These are phyloP conservation scores for Solanum piurae DNA, from an alignment of 257 asterid genomes.

Conservation along the genomic window DNA sequence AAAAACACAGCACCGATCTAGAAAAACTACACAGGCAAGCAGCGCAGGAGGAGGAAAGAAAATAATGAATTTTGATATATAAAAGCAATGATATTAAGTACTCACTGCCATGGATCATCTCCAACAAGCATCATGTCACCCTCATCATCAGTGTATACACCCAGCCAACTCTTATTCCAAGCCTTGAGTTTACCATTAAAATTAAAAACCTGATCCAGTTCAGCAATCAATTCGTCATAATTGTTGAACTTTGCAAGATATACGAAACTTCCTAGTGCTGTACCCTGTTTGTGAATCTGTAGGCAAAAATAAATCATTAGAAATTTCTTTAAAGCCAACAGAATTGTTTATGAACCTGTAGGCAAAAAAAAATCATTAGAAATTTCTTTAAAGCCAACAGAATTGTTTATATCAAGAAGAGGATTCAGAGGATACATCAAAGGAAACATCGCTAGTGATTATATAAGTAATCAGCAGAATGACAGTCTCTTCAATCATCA, in stretches of 20 bases:
- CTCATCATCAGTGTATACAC: slow-evolving; percentile 93
- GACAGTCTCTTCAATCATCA: background rate
- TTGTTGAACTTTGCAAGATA: slow-evolving; percentile 75
- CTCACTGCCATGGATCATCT: slow-evolving; percentile 99
- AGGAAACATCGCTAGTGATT: background rate
- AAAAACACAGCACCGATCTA: background rate
- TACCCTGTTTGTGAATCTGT: slow-evolving; percentile 17
- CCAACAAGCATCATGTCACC: slow-evolving; percentile 99
- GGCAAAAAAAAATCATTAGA: background rate
- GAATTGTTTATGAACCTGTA: slow-evolving; percentile 78
- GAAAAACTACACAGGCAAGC: background rate
- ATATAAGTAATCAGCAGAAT: background rate
- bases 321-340: too few relatives aligned
- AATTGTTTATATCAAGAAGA: background rate
- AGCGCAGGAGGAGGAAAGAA: background rate
- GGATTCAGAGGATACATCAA: background rate
- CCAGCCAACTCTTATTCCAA: slow-evolving; percentile 65
- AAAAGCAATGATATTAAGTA: background rate
- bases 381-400: background rate
- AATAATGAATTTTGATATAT: background rate
- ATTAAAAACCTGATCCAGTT: slow-evolving; percentile 65
- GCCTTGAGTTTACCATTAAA: slow-evolving; percentile 73
- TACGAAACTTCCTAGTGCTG: slow-evolving; percentile 92
- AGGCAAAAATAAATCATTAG: too few relatives aligned
- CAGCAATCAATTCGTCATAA: slow-evolving; percentile 61